These are phyloP conservation scores for Alternaria angustiovoidea DNA, from an alignment of 2,329 filamentous ascomycete genomes.

Conservation along the genomic window DNA sequence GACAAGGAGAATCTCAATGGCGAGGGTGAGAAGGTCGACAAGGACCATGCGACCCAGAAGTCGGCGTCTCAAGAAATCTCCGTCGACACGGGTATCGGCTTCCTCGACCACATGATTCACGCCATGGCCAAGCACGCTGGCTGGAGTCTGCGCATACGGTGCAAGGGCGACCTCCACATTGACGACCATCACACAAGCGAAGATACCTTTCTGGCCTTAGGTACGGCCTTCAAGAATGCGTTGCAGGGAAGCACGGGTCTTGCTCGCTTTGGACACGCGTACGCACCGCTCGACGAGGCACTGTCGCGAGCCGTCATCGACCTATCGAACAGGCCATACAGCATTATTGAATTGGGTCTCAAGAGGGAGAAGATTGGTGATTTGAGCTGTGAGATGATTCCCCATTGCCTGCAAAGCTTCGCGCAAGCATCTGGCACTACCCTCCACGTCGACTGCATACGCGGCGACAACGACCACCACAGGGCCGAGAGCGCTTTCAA, in stretches of 20 bases:
- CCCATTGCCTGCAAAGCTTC: conserved; percentile 94
- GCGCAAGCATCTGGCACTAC: conserved; percentile 89
- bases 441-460: conserved; percentile 91
- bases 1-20: conserved; percentile 50
- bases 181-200: conserved; percentile 99
- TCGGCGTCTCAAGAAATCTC: conserved; percentile 86
- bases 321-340: conserved; percentile 88
- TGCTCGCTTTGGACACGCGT: conserved; percentile 89
- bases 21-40: conserved; percentile 48
- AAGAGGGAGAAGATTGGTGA: conserved; percentile 93
- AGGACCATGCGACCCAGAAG: conserved; percentile 81
- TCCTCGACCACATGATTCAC: conserved; percentile 98
- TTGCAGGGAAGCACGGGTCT: conserved; percentile 81
- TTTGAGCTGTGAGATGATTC: conserved; percentile 90
- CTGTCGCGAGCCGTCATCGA: conserved; percentile 94
- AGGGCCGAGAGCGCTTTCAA: conserved; percentile 97
- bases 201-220: conserved; percentile 91
- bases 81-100: conserved; percentile 93
- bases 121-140: conserved; percentile 94
- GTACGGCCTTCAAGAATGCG: conserved; percentile 81
- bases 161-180: conserved; percentile 91
- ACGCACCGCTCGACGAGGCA: conserved; percentile 93
- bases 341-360: conserved; percentile 83
- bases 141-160: conserved; percentile 86
- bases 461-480: conserved; percentile 95